Evolutionary conservation across 768 basidiomycete species (phyloP).

Genomic region (Leccinum sublutescens): DNA sequence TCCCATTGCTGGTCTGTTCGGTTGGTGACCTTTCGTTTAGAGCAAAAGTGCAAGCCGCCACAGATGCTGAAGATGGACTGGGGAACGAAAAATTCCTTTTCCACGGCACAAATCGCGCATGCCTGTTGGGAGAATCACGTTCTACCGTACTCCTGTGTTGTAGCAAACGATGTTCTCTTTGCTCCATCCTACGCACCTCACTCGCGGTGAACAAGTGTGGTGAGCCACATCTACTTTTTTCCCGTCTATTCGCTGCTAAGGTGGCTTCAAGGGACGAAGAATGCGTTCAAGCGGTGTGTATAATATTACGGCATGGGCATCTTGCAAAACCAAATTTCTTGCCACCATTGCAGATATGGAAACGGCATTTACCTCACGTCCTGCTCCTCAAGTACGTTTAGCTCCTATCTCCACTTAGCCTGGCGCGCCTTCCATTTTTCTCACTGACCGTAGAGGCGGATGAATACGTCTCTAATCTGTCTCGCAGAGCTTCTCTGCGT

Average conservation of each 20-base stretch:
- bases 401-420: neutral
- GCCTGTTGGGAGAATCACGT: conserved; percentile 12
- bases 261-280: conserved; percentile 9
- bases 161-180: conserved; percentile 12
- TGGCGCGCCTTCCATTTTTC: neutral
- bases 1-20: neutral
- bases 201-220: conserved; percentile 14
- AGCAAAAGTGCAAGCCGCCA: conserved; percentile 7
- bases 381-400: conserved; percentile 15
- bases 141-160: conserved; percentile 8
- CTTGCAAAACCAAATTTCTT: neutral
- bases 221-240: neutral
- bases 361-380: conserved; percentile 14
- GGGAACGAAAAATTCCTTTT: conserved; percentile 15
- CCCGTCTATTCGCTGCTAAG: neutral
- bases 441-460: conserved; percentile 12
- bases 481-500: conserved; percentile 7
- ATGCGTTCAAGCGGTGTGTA: conserved; percentile 17
- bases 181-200: conserved; percentile 12
- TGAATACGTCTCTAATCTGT: conserved; percentile 17
- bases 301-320: neutral
- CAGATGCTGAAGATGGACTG: conserved; percentile 1
- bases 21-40: conserved; percentile 1
- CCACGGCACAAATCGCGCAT: conserved; percentile 17
- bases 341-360: conserved; percentile 6